A percentile compares a stretch with the other conserved stretches of the same genome.
These are phyloP conservation scores for Emericellopsis atlantica DNA, from an alignment of 2,329 filamentous ascomycete genomes.

Conservation along the genomic window DNA sequence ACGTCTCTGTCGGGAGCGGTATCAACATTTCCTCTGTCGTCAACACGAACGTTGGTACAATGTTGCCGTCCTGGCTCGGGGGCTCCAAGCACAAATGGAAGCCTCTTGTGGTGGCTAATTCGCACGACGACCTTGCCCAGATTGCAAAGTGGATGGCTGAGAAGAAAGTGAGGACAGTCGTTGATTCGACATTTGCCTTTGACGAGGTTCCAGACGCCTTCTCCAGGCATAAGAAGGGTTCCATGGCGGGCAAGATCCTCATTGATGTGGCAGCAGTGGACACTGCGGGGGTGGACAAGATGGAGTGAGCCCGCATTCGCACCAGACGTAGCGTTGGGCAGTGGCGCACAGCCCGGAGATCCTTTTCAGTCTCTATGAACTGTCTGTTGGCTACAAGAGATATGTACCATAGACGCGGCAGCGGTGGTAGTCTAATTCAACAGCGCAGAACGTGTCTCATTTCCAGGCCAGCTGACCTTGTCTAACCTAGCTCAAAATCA, in stretches of 20 bases:
- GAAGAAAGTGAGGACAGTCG: constrained; percentile 9
- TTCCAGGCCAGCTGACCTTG: too few species aligned
- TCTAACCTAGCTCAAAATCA: too few species aligned
- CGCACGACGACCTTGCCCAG: constrained; percentile 1
- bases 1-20: constrained; percentile 7
- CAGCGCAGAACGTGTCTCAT: too few species aligned
- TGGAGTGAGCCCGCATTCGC: too few species aligned
- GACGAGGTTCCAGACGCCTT: constrained; percentile 10
- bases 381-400: too few species aligned
- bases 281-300: too few species aligned
- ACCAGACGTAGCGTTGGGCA: too few species aligned
- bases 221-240: constrained; percentile 8
- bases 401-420: too few species aligned
- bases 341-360: too few species aligned
- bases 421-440: too few species aligned
- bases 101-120: constrained; percentile 4
- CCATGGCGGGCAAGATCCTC: constrained; percentile 12
- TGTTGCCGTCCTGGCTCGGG: constrained; percentile 6
- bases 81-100: constrained; percentile 2
- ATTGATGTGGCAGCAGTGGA: constrained; percentile 3
- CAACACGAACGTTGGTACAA: too few species aligned
- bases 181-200: constrained; percentile 11
- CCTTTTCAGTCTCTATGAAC: too few species aligned
- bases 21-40: neutral
- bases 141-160: constrained; percentile 12